Percentiles rank a stretch among this genome's conserved stretches.
These are phyloP conservation scores for Penicillium dipodomyicola DNA, from an alignment of 495 filamentous ascomycete species.

Conservation along the genomic window DNA sequence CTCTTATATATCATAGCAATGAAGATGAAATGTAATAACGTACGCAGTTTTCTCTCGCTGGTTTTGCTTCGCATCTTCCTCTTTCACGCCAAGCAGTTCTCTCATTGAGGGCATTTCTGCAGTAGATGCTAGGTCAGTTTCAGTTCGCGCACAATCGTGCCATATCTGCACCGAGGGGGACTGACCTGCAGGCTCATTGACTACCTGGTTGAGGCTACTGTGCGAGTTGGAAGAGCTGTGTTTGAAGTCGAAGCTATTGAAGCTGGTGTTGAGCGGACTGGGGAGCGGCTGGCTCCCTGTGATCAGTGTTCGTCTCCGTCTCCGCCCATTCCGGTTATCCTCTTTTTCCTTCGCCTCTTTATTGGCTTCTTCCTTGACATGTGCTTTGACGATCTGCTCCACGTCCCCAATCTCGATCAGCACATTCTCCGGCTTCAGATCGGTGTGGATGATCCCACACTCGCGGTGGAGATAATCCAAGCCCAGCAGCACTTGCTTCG, in stretches of 20 bases:
- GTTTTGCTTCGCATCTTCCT: slow-evolving; percentile 70
- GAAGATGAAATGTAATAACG: slow-evolving; percentile 31
- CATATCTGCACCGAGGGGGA: not conserved
- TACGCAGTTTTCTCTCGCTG: slow-evolving; percentile 94
- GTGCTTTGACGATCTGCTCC: slow-evolving; percentile 91
- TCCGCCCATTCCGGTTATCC: slow-evolving; percentile 89
- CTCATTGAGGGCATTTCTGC: slow-evolving; percentile 54
- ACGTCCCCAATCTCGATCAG: slow-evolving; percentile 99
- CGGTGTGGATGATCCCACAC: slow-evolving; percentile 98
- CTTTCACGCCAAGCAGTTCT: slow-evolving; percentile 59
- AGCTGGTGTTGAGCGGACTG: slow-evolving; percentile 89
- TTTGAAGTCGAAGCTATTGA: slow-evolving; percentile 71
- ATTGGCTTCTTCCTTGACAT: slow-evolving; percentile 78
- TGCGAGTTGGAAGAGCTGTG: slow-evolving; percentile 71
- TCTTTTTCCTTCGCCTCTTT: slow-evolving; percentile 82
- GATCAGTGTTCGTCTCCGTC: slow-evolving; percentile 88
- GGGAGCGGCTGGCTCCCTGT: slow-evolving; percentile 96
- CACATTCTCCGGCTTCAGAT: slow-evolving; percentile 97
- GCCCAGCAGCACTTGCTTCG: slow-evolving; percentile 93
- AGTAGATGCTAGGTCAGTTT: slow-evolving; percentile 10
- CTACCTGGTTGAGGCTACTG: slow-evolving; percentile 77
- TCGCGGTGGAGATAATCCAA: slow-evolving; percentile 96
- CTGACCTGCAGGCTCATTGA: slow-evolving; percentile 70
- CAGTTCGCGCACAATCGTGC: not conserved
- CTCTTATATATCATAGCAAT: not conserved